Conservation (phyloP, 2,329 filamentous ascomycete genomes). For the Fusarium nodosum region DNA sequence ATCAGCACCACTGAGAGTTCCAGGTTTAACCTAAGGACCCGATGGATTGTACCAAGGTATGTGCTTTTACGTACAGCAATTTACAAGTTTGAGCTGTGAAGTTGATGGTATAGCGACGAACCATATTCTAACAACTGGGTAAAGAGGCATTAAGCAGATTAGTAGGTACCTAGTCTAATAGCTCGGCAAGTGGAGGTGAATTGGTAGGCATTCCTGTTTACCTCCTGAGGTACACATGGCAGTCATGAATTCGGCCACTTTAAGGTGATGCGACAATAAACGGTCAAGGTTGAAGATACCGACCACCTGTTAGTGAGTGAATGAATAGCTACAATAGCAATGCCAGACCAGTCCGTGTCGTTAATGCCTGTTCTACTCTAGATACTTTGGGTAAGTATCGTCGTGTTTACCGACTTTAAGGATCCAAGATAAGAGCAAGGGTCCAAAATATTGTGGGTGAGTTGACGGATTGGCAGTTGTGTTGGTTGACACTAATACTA, state of each 20-base stretch:
- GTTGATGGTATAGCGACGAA: conserved; percentile 7
- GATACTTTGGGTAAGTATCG: not conserved
- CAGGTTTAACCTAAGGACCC: conserved; percentile 23
- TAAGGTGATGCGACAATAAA: not conserved
- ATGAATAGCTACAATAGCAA: not conserved
- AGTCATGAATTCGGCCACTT: not conserved
- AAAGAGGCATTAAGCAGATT: not conserved
- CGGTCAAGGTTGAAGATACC: not conserved
- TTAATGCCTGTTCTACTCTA: not conserved
- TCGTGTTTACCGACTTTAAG: conserved; percentile 18
- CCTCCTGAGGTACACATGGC: not conserved
- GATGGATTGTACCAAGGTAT: not conserved
- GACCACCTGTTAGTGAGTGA: conserved; percentile 18
- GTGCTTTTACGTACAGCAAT: conserved; percentile 22
- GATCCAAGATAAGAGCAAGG: conserved; percentile 5
- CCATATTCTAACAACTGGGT: not conserved
- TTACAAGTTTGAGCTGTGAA: conserved; percentile 18
- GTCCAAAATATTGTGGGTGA: not conserved
- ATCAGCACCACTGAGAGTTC: conserved; percentile 28
- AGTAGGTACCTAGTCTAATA: not conserved
- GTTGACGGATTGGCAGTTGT: not conserved
- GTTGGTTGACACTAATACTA: not conserved
- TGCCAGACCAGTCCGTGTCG: not conserved
- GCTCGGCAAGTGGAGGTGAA: not conserved
- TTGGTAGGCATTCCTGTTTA: not conserved